Evolutionary conservation across 2,329 filamentous ascomycete genomes (phyloP), one percentile per base, ranked within the genome.

Genomic region (Ascochyta rabiei): DNA sequence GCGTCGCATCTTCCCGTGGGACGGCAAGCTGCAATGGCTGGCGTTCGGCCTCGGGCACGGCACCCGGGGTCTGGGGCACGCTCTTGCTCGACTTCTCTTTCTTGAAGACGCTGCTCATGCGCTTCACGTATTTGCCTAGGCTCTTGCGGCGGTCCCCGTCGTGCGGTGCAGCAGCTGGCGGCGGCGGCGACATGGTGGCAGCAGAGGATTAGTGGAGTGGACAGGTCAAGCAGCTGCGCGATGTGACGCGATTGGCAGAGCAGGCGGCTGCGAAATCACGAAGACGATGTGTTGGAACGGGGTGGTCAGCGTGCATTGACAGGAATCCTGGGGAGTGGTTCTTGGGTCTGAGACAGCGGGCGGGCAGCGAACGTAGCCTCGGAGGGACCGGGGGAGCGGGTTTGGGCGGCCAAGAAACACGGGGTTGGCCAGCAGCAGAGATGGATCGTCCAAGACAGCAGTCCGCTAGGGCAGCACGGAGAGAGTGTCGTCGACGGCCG

Each of bases 31-130:
- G 21, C 21, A 6, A 23, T 23, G 21, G 16, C n/a, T 54, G 40
- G 19, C 49, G 52, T n/a, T 60, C 47, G 13, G 21, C 26, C 19
- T 48, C 30, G 21, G 56, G 34, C 2, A 31, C 34, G 18, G 46
- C 30, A 30, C 52, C 37, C 48, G 52, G 16, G 4, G 35, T 1
- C 21, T 45, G 30, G 5, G 46, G 35, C 18, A 23, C 53, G 41
- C 33, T 60, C 53, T 64, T 71, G 58, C 21, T 62, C 31, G 71
- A 58, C 48, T 67, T 70, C 16, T 71, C 70, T 46, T 67, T 63
- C 68, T 68, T 71, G 63, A 75, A 74, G 10, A 75, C 72, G 40
- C 69, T 74, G 62, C 71, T 71, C 67, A 76, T 74, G 46, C 72
- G 63, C 71, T 75, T 75, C 39, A 76, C 70, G 46, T 75, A 76